Evolutionary conservation across 2,329 filamentous ascomycete genomes (phyloP).

Genomic region (Nemania serpens): DNA sequence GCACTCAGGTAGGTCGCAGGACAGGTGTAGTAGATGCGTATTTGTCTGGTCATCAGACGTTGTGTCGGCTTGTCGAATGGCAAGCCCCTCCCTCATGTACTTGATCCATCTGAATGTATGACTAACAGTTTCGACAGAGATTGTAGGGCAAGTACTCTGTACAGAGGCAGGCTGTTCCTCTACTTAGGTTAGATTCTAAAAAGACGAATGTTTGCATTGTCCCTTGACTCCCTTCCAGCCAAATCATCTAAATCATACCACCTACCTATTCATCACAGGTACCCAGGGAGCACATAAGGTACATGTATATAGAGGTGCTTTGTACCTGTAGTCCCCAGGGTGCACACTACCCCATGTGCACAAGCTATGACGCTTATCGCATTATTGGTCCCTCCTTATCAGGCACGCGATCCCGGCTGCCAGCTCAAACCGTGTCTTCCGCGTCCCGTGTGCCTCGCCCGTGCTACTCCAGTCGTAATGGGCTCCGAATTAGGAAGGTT

Average conservation of each 20-base stretch:
- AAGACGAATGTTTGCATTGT: too few species aligned
- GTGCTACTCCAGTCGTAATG: constrained; percentile 9
- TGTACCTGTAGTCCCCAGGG: too few species aligned
- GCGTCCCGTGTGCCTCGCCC: constrained; percentile 9
- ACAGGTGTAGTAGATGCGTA: neutral
- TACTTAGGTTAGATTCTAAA: neutral
- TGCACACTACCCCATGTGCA: too few species aligned
- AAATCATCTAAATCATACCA: too few species aligned
- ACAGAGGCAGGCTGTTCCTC: neutral
- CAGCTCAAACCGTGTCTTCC: constrained; percentile 12
- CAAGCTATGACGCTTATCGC: constrained; percentile 29
- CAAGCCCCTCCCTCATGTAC: neutral
- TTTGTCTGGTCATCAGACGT: neutral
- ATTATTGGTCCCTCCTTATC: constrained; percentile 24
- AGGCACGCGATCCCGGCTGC: constrained; percentile 20
- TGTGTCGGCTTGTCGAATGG: neutral
- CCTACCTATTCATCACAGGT: too few species aligned
- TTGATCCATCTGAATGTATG: neutral
- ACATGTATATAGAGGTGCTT: too few species aligned
- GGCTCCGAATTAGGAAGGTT: constrained; percentile 21
- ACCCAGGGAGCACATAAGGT: too few species aligned
- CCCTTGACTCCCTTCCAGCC: too few species aligned
- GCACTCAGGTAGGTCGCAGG: neutral
- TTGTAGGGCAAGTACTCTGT: too few species aligned
- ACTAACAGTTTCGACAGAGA: constrained; percentile 12